Conservation (phyloP, 2,329 filamentous ascomycete species). For the Davidsoniella eucalypti region DNA sequence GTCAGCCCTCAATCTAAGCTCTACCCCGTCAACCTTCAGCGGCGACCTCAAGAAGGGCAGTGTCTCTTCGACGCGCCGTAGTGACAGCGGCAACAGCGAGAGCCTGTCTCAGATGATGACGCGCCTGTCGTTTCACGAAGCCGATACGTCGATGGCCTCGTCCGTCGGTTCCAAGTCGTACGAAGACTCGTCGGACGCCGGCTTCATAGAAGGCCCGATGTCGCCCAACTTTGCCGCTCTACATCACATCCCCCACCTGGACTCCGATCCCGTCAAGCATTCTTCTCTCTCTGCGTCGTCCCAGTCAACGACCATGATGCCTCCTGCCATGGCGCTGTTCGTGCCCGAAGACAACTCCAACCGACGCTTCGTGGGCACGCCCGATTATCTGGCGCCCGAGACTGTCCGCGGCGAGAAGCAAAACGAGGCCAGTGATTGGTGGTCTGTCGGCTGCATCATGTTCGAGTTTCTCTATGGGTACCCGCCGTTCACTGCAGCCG, state of each 20-base stretch:
- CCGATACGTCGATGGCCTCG: slow-evolving; percentile 21
- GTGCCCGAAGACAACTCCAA: slow-evolving; percentile 66
- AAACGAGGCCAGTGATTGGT: slow-evolving; percentile 98
- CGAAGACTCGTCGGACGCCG: slow-evolving; percentile 31
- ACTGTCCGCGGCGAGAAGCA: slow-evolving; percentile 91
- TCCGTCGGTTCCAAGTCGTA: slow-evolving; percentile 37
- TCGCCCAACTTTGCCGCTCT: slow-evolving; percentile 51
- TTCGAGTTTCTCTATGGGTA: slow-evolving; percentile 92
- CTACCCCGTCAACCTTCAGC: slow-evolving; percentile 34
- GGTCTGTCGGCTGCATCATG: slow-evolving; percentile 96
- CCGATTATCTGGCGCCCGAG: slow-evolving; percentile 91
- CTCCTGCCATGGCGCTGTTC: slow-evolving; percentile 85
- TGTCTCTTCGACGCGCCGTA: slow-evolving; percentile 50
- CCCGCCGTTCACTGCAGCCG: slow-evolving; percentile 80
- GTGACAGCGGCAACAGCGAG: slow-evolving; percentile 86
- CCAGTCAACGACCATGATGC: slow-evolving; percentile 52
- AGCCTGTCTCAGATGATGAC: slow-evolving; percentile 68
- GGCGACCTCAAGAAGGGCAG: slow-evolving; percentile 24
- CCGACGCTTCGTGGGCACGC: slow-evolving; percentile 86
- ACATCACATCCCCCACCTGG: slow-evolving; percentile 4
- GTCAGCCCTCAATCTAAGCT: slow-evolving; percentile 73
- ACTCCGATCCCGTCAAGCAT: slow-evolving; percentile 22
- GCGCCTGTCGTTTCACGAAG: slow-evolving; percentile 57
- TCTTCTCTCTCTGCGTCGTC: slow-evolving; percentile 32
- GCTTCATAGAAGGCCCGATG: slow-evolving; percentile 48